phyloP scores from a whole-genome alignment of 495 filamentous ascomycete species.

The Pseudoneurospora amorphoporcata region DNA sequence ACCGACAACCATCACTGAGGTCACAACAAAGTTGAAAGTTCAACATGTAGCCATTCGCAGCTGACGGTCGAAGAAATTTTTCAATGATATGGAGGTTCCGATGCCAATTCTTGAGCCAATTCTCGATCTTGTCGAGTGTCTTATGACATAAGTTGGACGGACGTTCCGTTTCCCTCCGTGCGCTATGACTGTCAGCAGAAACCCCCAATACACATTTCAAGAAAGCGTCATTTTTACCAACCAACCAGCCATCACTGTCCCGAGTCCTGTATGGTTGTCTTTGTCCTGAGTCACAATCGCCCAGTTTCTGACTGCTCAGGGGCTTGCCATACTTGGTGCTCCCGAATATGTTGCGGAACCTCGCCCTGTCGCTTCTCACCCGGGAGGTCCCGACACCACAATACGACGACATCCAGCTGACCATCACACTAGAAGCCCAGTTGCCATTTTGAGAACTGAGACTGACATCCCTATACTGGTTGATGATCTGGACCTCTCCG shows the following conservation, averaged over 20 bases:
- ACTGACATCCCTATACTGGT: background rate
- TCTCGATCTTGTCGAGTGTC: background rate
- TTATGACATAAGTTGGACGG: background rate
- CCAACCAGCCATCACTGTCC: background rate
- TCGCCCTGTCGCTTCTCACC: background rate
- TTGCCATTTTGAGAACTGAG: background rate
- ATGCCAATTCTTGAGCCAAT: no score
- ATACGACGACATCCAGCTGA: conserved; percentile 9
- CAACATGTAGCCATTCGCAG: background rate
- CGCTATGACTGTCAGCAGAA: background rate
- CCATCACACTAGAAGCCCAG: background rate
- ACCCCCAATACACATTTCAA: background rate
- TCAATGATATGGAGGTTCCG: background rate
- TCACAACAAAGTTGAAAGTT: background rate
- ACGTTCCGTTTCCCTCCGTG: background rate
- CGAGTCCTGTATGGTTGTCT: background rate
- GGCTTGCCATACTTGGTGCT: background rate
- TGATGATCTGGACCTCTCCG: background rate
- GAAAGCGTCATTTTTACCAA: background rate
- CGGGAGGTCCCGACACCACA: conserved; percentile 11
- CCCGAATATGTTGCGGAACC: background rate
- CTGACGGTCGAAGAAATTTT: background rate
- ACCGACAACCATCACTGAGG: background rate
- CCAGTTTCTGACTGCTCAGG: background rate
- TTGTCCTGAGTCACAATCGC: background rate